Base-by-base conservation (phyloP, 2,329 filamentous ascomycete species). In the Metarhizium anisopliae region DNA sequence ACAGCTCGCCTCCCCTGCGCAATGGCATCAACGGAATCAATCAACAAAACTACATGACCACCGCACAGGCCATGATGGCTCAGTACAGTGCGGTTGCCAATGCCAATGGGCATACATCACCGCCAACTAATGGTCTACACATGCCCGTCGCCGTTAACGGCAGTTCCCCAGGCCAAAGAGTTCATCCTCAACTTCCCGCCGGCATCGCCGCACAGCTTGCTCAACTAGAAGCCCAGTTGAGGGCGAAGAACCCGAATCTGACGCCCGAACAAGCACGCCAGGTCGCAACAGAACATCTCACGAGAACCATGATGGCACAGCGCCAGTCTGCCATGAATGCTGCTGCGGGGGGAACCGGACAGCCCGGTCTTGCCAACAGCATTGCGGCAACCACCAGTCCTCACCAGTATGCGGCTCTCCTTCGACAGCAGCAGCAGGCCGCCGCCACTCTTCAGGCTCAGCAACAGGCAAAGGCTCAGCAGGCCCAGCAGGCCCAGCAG, bases 341-440 rank as follows among this genome's bases (percentile, higher is more conserved):
- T 32, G 79, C 80, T 2, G 77, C 79, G 2, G 80, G 79, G 10
- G 75, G 69, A 14, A 70, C 72, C 4, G 72, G 72, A 7, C 76
- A 80, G 59, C 68, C 77, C 14, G 73, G 74, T 2, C 73, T 80
- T 54, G 71, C 77, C 16, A 80, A 76, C 52, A 74, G 76, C 18
- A 73, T 79, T 51, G 68, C 74, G 1, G 71, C 73, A 18, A 77
- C 77, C 0, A 72, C 74, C 1, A 80, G 77, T 56, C 81, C 81
- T 32, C 80, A 83, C 45, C 81, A 84, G 59, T 83, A 84, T 62
- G 81, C 81, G 1, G 80, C 81, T 55, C 69, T 83, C 38, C 73
- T 84, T 8, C 70, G 81, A 49, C 79, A 81, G 43, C 81, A 83
- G 61, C 80, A 83, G 59, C 78, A 81, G 58, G 72, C 74, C 32